Evolutionary conservation across 2,329 filamentous ascomycete genomes (phyloP).

Genomic region (Claviceps sp.): DNA sequence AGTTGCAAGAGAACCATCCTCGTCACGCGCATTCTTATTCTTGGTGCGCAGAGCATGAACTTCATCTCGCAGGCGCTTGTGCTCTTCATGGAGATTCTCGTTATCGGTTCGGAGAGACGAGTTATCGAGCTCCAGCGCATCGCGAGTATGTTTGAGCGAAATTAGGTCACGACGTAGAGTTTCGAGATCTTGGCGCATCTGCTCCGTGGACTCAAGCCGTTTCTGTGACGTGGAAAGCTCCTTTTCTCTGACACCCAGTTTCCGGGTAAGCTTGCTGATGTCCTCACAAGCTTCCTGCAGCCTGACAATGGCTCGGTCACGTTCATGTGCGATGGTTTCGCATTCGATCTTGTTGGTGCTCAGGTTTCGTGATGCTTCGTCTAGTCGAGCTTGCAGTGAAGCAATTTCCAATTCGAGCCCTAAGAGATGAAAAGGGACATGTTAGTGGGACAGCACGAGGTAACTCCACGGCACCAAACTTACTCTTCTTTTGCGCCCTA

Average conservation of each 20-base stretch:
- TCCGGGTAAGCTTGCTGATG: slow-evolving; percentile 35
- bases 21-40: slow-evolving; percentile 22
- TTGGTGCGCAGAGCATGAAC: slow-evolving; percentile 26
- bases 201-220: slow-evolving; percentile 26
- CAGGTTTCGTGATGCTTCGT: slow-evolving; percentile 48
- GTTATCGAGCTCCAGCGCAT: slow-evolving; percentile 27
- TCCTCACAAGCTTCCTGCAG: slow-evolving; percentile 47
- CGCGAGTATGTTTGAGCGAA: slow-evolving; percentile 24
- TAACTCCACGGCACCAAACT: slow-evolving; percentile 21
- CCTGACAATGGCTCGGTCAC: slow-evolving; percentile 50
- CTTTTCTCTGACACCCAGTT: slow-evolving; percentile 27
- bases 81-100: slow-evolving; percentile 22
- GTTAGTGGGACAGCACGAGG: neutral
- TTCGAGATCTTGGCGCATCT: slow-evolving; percentile 25
- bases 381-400: slow-evolving; percentile 45
- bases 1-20: slow-evolving; percentile 27
- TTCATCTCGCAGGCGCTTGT: slow-evolving; percentile 24
- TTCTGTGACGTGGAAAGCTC: slow-evolving; percentile 29
- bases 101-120: slow-evolving; percentile 27
- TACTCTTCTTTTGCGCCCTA: slow-evolving; percentile 41
- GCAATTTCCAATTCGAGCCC: slow-evolving; percentile 47
- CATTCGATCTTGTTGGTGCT: slow-evolving; percentile 50
- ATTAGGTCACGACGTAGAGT: slow-evolving; percentile 27
- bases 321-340: slow-evolving; percentile 47
- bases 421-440: slow-evolving; percentile 11